phyloP scores from a whole-genome alignment of 2,329 filamentous ascomycete species.

The Diplodia corticola region DNA sequence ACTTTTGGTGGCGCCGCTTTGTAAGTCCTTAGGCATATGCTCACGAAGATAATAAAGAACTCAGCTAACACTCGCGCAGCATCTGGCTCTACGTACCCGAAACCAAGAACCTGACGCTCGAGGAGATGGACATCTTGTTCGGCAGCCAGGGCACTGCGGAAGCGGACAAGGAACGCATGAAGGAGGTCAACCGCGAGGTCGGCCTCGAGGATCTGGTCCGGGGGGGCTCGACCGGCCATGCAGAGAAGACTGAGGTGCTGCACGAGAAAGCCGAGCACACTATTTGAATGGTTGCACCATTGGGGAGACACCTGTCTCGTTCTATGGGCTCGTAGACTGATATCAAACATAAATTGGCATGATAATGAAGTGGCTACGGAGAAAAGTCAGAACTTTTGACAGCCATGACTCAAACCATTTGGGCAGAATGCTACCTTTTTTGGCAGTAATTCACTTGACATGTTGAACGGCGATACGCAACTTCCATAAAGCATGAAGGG shows the following conservation, averaged over 20 bases:
- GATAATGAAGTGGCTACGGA: background rate
- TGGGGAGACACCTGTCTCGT: background rate
- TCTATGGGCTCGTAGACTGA: background rate
- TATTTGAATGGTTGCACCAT: background rate
- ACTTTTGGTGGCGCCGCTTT: slow-evolving; percentile 62
- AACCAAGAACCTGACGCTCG: slow-evolving; percentile 54
- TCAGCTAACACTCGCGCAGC: background rate
- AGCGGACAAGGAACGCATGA: slow-evolving; percentile 69
- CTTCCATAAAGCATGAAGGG: too few relatives aligned
- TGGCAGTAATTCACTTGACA: too few relatives aligned
- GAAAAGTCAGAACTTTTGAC: background rate
- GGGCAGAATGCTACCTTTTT: too few relatives aligned
- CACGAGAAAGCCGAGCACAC: slow-evolving; percentile 12
- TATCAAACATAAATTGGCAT: background rate
- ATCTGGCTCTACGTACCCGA: slow-evolving; percentile 55
- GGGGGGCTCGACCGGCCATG: background rate
- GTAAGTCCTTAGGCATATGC: background rate
- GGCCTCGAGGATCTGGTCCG: slow-evolving; percentile 52
- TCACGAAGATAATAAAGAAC: background rate
- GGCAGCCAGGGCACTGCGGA: slow-evolving; percentile 66
- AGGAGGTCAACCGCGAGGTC: slow-evolving; percentile 70
- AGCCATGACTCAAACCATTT: too few relatives aligned
- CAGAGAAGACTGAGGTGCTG: slow-evolving; percentile 22
- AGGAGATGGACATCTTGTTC: slow-evolving; percentile 67
- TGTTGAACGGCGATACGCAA: too few relatives aligned